Conservation (phyloP, 345 rosid genomes). For the Citrus trifoliata region DNA sequence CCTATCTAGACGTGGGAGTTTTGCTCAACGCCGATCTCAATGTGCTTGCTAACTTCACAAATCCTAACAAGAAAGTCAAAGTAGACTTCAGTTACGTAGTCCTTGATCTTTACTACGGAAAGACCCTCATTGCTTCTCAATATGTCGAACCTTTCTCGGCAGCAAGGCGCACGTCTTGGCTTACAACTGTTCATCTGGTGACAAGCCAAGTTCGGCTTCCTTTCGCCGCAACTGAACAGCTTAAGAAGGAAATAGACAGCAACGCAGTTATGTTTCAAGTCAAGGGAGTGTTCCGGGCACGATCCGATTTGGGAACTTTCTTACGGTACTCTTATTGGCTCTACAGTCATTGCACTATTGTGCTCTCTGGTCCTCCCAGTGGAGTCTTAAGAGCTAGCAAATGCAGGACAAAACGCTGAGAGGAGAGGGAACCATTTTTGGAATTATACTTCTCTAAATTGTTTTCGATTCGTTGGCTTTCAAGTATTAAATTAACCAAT, state of each 20-base stretch:
- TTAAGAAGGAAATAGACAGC: constrained; percentile 46
- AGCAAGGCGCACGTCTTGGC: constrained; percentile 36
- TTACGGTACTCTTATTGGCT: constrained; percentile 68
- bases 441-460: not conserved
- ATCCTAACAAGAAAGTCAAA: constrained; percentile 70
- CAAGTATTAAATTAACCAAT: not conserved
- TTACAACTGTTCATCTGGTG: constrained; percentile 52
- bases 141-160: constrained; percentile 70
- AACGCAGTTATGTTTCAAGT: constrained; percentile 52
- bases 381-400: constrained; percentile 56
- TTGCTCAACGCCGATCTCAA: constrained; percentile 67
- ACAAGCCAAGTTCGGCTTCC: constrained; percentile 77
- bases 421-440: not conserved
- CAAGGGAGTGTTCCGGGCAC: constrained; percentile 64
- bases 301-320: constrained; percentile 62
- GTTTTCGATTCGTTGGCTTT: not conserved
- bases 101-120: constrained; percentile 65
- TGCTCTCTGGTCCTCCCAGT: constrained; percentile 61
- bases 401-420: constrained; percentile 73
- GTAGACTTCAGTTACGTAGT: constrained; percentile 66
- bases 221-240: constrained; percentile 33
- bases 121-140: constrained; percentile 56
- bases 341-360: constrained; percentile 51
- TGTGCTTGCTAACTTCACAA: constrained; percentile 77
- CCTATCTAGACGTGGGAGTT: constrained; percentile 65